Conservation (phyloP, 2,329 filamentous ascomycete genomes). For the Cryoendolithus antarcticus region DNA sequence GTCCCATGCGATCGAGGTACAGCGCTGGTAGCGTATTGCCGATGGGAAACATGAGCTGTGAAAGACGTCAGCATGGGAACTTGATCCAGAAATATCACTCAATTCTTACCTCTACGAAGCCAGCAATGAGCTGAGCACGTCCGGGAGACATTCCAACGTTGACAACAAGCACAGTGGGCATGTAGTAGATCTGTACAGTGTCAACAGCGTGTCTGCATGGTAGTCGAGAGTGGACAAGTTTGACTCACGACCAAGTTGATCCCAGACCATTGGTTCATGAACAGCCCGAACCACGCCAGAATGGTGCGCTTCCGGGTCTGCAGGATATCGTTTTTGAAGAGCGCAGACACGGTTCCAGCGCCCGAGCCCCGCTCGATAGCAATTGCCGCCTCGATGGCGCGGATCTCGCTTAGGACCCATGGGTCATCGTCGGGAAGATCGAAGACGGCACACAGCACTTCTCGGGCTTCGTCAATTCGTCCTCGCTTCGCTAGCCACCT, state of each 20-base stretch:
- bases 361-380: constrained; percentile 23
- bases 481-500: constrained; percentile 26
- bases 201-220: background rate
- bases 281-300: constrained; percentile 25
- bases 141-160: constrained; percentile 33
- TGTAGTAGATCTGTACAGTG: constrained; percentile 22
- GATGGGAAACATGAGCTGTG: constrained; percentile 23
- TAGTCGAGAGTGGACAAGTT: background rate
- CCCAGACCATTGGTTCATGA: constrained; percentile 26
- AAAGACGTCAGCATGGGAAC: constrained; percentile 1
- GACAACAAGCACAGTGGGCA: constrained; percentile 29
- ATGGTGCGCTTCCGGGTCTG: constrained; percentile 25
- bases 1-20: constrained; percentile 27
- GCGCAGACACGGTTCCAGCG: constrained; percentile 18
- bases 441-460: constrained; percentile 16
- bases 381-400: constrained; percentile 21
- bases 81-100: background rate
- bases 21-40: constrained; percentile 33
- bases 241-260: constrained; percentile 20
- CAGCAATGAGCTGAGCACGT: constrained; percentile 32
- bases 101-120: constrained; percentile 22
- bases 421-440: constrained; percentile 13
- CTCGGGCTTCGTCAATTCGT: constrained; percentile 12
- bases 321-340: constrained; percentile 24
- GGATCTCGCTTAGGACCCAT: constrained; percentile 14